A percentile compares a stretch with the other conserved stretches of the same genome.
phyloP scores from a whole-genome alignment of 352 stramenopile species.

The Globisporangium middletonii region DNA sequence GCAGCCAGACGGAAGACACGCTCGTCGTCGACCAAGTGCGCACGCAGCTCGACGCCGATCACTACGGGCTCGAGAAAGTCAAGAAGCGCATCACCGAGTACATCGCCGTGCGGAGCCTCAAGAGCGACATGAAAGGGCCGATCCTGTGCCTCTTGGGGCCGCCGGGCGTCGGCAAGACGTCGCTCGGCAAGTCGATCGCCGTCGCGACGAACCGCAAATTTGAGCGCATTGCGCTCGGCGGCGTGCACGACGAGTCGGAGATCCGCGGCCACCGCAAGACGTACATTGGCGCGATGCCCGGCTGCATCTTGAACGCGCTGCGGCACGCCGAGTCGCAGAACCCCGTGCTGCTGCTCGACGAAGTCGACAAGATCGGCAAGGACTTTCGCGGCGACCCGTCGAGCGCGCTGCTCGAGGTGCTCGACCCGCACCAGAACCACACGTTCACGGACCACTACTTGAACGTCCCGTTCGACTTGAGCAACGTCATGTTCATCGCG shows the following conservation, averaged over 20 bases:
- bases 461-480: constrained; percentile 86
- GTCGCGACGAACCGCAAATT: constrained; percentile 70
- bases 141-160: constrained; percentile 87
- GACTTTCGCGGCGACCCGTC: constrained; percentile 61
- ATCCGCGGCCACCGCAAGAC: constrained; percentile 84
- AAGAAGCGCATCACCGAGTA: constrained; percentile 87
- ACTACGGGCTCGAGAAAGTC: constrained; percentile 79
- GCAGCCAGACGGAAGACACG: constrained; percentile 42
- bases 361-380: constrained; percentile 84
- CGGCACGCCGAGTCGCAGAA: constrained; percentile 71
- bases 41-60: constrained; percentile 63
- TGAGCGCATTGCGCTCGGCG: constrained; percentile 66
- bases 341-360: constrained; percentile 78
- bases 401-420: constrained; percentile 77
- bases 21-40: constrained; percentile 49
- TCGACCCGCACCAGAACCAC: constrained; percentile 84
- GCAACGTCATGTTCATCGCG: constrained; percentile 77
- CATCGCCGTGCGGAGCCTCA: constrained; percentile 78
- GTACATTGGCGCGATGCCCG: constrained; percentile 85
- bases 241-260: constrained; percentile 79
- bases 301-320: constrained; percentile 75
- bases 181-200: constrained; percentile 75
- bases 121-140: constrained; percentile 75
- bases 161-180: constrained; percentile 82
- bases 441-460: constrained; percentile 86